These are phyloP conservation scores for Epicoccum nigrum DNA, from an alignment of 2,329 filamentous ascomycete species.

Conservation along the genomic window DNA sequence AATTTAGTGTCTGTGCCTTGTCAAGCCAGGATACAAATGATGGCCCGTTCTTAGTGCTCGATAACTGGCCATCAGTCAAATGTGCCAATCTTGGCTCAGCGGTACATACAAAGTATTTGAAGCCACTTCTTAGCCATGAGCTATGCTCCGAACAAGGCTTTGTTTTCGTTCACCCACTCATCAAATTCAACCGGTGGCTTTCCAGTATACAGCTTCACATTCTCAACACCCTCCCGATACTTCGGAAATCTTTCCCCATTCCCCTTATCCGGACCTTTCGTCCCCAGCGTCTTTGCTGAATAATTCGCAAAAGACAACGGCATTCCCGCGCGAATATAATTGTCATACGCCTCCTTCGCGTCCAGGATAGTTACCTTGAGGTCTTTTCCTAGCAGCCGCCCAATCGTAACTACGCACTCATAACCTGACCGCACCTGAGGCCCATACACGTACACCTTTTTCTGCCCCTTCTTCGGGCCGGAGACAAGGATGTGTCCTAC, in stretches of 20 bases:
- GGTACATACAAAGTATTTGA: too few species aligned
- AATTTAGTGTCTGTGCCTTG: too few species aligned
- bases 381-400: conserved; percentile 41
- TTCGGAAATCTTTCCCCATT: conserved; percentile 10
- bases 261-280: conserved; percentile 13
- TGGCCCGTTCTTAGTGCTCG: too few species aligned
- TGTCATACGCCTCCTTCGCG: conserved; percentile 27
- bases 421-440: conserved; percentile 42
- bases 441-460: conserved; percentile 48
- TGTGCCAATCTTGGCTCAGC: too few species aligned
- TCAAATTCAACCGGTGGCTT: conserved; percentile 2
- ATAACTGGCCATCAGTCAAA: too few species aligned
- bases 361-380: conserved; percentile 31
- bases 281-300: background rate
- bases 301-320: conserved; percentile 1
- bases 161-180: conserved; percentile 12
- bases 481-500: conserved; percentile 49
- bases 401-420: conserved; percentile 40
- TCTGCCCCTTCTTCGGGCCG: conserved; percentile 30
- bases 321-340: conserved; percentile 9
- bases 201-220: conserved; percentile 11
- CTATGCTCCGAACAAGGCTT: conserved; percentile 3
- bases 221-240: conserved; percentile 9
- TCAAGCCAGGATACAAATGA: too few species aligned
- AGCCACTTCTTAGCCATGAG: too few species aligned